Conservation (phyloP, 257 asterid genomes). For the Scutellaria barbata region DNA sequence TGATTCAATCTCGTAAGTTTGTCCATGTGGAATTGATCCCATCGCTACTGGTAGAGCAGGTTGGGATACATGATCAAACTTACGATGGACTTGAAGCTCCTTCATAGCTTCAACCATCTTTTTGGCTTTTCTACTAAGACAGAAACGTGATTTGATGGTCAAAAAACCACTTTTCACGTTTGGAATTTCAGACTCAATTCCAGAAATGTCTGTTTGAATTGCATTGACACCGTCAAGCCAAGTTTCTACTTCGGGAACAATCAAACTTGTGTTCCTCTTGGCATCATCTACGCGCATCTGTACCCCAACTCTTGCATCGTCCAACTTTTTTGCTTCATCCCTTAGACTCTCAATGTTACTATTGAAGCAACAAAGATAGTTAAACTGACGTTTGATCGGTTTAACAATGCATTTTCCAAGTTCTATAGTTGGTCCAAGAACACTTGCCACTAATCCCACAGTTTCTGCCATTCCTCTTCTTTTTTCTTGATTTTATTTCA, state of each 20-base stretch:
- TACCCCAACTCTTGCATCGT: neutral
- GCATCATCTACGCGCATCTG: constrained; percentile 15
- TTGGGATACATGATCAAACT: neutral
- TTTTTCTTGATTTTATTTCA: neutral
- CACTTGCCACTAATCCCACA: neutral
- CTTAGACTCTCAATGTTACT: neutral
- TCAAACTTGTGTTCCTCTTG: neutral
- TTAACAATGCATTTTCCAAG: neutral
- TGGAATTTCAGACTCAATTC: neutral
- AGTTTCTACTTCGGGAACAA: neutral
- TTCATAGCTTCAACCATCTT: constrained; percentile 1
- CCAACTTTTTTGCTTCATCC: neutral
- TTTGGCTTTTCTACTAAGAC: constrained; percentile 13
- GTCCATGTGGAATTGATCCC: neutral
- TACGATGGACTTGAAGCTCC: neutral
- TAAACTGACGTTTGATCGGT: neutral
- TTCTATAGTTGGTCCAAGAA: neutral
- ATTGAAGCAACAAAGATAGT: constrained; percentile 28
- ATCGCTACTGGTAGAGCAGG: neutral
- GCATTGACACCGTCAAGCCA: constrained; percentile 3
- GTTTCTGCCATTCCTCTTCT: constrained; percentile 7
- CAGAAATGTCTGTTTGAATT: neutral
- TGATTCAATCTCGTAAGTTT: constrained; percentile 11
- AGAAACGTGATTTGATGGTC: neutral
- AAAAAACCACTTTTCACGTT: neutral